Conservation (phyloP, 495 filamentous ascomycete genomes). For the Aspergillus avenaceus region DNA sequence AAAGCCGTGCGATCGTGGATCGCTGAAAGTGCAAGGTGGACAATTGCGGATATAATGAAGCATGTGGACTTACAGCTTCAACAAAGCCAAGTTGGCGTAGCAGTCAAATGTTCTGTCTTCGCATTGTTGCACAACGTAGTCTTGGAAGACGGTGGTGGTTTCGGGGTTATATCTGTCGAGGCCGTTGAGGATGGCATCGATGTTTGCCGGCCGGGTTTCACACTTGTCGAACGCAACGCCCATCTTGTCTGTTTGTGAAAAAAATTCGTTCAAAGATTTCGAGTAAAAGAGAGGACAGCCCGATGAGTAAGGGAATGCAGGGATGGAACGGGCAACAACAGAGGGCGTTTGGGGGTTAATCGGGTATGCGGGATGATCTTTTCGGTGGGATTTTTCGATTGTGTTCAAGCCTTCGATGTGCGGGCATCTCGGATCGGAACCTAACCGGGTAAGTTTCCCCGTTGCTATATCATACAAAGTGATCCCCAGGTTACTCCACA, state of each 20-base stretch:
- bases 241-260: constrained; percentile 35
- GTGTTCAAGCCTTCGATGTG: constrained; percentile 28
- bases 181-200: constrained; percentile 84
- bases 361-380: constrained; percentile 25
- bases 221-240: constrained; percentile 51
- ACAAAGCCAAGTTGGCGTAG: constrained; percentile 89
- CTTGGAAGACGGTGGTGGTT: constrained; percentile 88
- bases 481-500: background rate
- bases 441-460: constrained; percentile 25
- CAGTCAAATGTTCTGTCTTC: constrained; percentile 90
- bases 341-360: constrained; percentile 6
- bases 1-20: constrained; percentile 7
- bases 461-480: constrained; percentile 10
- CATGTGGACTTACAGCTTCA: constrained; percentile 84
- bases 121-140: constrained; percentile 92
- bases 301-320: background rate
- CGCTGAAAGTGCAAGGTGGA: background rate
- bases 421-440: constrained; percentile 16
- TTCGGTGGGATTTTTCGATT: constrained; percentile 43
- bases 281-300: background rate
- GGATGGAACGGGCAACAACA: constrained; percentile 1
- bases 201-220: constrained; percentile 74
- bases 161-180: constrained; percentile 99
- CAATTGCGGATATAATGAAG: constrained; percentile 1
- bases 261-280: background rate